These are phyloP conservation scores for Thelonectria rubi DNA, from an alignment of 2,329 filamentous ascomycete species.

Conservation along the genomic window DNA sequence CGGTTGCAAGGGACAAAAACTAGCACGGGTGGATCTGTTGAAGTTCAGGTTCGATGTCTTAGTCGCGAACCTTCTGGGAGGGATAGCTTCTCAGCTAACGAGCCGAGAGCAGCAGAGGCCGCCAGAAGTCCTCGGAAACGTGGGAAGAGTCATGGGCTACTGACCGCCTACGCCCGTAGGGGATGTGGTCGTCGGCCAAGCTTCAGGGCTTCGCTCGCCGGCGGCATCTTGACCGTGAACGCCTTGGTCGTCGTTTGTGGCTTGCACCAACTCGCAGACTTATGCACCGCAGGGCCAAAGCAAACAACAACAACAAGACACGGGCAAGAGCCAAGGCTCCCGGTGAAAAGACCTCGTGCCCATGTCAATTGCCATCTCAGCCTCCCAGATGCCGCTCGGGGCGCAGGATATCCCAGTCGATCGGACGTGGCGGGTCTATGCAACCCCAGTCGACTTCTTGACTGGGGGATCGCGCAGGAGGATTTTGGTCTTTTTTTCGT, in stretches of 20 bases:
- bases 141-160: neutral
- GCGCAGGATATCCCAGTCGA: slow-evolving; percentile 22
- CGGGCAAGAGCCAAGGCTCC: neutral
- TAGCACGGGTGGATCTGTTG: slow-evolving; percentile 14
- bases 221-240: slow-evolving; percentile 3
- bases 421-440: slow-evolving; percentile 21
- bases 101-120: slow-evolving; percentile 4
- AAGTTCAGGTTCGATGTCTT: slow-evolving; percentile 11
- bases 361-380: slow-evolving; percentile 22
- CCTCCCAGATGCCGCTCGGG: slow-evolving; percentile 1
- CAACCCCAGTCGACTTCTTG: slow-evolving; percentile 8
- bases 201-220: slow-evolving; percentile 1
- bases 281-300: slow-evolving; percentile 27
- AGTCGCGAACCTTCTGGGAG: slow-evolving; percentile 27
- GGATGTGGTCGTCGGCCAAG: neutral
- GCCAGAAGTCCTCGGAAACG: slow-evolving; percentile 15
- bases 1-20: slow-evolving; percentile 25
- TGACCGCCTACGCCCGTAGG: neutral
- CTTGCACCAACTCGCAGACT: slow-evolving; percentile 1
- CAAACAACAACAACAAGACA: slow-evolving; percentile 1
- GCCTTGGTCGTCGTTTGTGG: neutral
- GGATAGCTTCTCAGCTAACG: slow-evolving; percentile 12
- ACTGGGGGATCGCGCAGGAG: slow-evolving; percentile 16
- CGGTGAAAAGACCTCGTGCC: neutral
- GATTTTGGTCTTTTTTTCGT: slow-evolving; percentile 22